Evolutionary conservation across 495 filamentous ascomycete species (phyloP).

Genomic region (Pseudevernia furfuracea): DNA sequence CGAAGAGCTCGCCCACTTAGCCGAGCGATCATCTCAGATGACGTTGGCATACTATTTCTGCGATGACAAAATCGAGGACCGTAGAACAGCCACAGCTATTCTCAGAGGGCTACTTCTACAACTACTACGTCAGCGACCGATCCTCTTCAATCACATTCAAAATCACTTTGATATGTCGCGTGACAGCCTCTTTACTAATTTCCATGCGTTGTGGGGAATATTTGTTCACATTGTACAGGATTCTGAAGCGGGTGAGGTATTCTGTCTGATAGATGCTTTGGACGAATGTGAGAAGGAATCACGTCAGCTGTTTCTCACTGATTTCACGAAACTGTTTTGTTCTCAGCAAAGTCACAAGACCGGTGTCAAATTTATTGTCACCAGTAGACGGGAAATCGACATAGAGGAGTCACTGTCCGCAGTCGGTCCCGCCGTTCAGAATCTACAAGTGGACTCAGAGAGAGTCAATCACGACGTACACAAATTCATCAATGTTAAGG

Average conservation of each 20-base stretch:
- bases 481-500: slow-evolving; percentile 33
- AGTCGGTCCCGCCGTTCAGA: slow-evolving; percentile 27
- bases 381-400: slow-evolving; percentile 33
- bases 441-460: slow-evolving; percentile 26
- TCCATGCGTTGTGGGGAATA: slow-evolving; percentile 34
- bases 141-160: slow-evolving; percentile 24
- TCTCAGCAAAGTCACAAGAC: slow-evolving; percentile 8
- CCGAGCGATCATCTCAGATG: slow-evolving; percentile 17
- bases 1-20: slow-evolving; percentile 32
- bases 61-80: slow-evolving; percentile 35
- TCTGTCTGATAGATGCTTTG: slow-evolving; percentile 40
- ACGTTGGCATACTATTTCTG: slow-evolving; percentile 42
- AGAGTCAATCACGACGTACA: slow-evolving; percentile 28
- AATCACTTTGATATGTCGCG: slow-evolving; percentile 28
- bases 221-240: slow-evolving; percentile 32
- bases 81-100: slow-evolving; percentile 36
- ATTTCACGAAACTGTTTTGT: slow-evolving; percentile 8
- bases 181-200: slow-evolving; percentile 30
- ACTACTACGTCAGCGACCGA: slow-evolving; percentile 25
- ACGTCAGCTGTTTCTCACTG: slow-evolving; percentile 23
- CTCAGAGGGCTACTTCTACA: slow-evolving; percentile 37
- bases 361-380: slow-evolving; percentile 32
- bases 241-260: slow-evolving; percentile 24
- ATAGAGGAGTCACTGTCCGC: slow-evolving; percentile 27
- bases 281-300: slow-evolving; percentile 43